These are phyloP conservation scores for Bertia moriformis DNA, from an alignment of 2,329 filamentous ascomycete genomes.

Conservation along the genomic window DNA sequence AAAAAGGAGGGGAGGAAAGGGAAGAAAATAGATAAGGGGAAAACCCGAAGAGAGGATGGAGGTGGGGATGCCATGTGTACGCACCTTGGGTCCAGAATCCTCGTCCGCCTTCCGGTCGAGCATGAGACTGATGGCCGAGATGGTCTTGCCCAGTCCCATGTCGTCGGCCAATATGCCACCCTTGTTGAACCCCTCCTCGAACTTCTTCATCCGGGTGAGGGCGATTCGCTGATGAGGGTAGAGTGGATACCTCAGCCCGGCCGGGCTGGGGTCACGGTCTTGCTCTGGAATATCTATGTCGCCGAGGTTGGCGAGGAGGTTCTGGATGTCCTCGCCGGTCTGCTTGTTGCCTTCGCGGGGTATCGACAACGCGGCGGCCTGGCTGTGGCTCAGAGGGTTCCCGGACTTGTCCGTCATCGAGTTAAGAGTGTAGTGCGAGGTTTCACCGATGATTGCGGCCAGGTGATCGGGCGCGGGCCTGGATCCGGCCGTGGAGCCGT, in stretches of 20 bases:
- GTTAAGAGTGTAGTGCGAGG: no score
- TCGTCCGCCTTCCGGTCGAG: neutral
- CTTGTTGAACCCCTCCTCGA: neutral
- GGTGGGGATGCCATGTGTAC: no score
- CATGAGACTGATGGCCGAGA: neutral
- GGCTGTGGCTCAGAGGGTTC: no score
- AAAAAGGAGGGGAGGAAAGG: no score
- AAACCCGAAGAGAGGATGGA: no score
- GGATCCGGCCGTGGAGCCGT: no score
- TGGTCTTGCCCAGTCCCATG: neutral
- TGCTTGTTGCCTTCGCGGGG: no score
- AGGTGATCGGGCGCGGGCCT: no score
- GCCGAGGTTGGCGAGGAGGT: neutral
- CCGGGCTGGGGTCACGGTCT: neutral
- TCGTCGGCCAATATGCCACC: neutral
- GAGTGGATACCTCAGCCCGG: neutral
- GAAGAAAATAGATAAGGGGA: no score
- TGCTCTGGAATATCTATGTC: neutral
- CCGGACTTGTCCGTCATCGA: no score
- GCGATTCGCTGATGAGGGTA: neutral
- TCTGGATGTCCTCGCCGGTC: neutral
- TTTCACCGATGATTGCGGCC: no score
- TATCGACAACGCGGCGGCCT: no score
- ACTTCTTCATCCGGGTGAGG: neutral
- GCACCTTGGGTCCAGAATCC: neutral